phyloP scores from a whole-genome alignment of 2,329 filamentous ascomycete genomes.

The Rosellinia necatrix region DNA sequence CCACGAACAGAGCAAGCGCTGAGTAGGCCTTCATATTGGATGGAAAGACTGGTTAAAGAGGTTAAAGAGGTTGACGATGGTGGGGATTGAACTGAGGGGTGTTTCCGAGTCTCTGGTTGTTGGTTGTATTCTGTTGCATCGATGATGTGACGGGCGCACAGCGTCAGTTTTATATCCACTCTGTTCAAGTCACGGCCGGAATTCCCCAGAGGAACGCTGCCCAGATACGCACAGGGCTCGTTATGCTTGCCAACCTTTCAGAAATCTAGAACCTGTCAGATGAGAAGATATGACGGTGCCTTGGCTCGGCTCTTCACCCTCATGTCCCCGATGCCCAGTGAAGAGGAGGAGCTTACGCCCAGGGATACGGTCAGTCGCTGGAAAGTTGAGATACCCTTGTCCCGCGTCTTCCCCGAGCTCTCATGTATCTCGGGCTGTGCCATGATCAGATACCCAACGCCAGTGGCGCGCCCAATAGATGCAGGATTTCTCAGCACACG shows the following conservation, averaged over 20 bases:
- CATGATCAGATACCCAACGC: constrained; percentile 17
- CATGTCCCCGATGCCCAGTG: constrained; percentile 22
- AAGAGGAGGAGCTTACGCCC: constrained; percentile 20
- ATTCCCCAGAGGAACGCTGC: constrained; percentile 4
- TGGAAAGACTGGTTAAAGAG: background rate
- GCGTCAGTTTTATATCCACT: constrained; percentile 14
- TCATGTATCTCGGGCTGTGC: constrained; percentile 5
- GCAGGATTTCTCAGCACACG: constrained; percentile 35
- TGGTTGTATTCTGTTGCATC: constrained; percentile 18
- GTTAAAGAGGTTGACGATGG: background rate
- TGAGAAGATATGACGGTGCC: constrained; percentile 28
- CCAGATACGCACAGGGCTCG: constrained; percentile 5
- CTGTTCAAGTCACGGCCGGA: background rate
- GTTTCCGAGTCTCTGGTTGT: constrained; percentile 25
- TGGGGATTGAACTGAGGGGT: constrained; percentile 3
- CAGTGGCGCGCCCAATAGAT: constrained; percentile 27
- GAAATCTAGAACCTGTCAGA: constrained; percentile 34
- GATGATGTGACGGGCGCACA: constrained; percentile 10
- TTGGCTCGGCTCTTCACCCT: constrained; percentile 27
- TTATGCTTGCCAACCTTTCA: constrained; percentile 18
- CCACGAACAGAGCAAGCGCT: constrained; percentile 34
- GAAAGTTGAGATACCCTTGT: constrained; percentile 12
- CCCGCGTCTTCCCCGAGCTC: constrained; percentile 22
- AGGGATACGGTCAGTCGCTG: constrained; percentile 27
- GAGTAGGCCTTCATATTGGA: constrained; percentile 36